These are phyloP conservation scores for Chaetothyriales sp. DNA, from an alignment of 2,329 filamentous ascomycete genomes.

Conservation along the genomic window DNA sequence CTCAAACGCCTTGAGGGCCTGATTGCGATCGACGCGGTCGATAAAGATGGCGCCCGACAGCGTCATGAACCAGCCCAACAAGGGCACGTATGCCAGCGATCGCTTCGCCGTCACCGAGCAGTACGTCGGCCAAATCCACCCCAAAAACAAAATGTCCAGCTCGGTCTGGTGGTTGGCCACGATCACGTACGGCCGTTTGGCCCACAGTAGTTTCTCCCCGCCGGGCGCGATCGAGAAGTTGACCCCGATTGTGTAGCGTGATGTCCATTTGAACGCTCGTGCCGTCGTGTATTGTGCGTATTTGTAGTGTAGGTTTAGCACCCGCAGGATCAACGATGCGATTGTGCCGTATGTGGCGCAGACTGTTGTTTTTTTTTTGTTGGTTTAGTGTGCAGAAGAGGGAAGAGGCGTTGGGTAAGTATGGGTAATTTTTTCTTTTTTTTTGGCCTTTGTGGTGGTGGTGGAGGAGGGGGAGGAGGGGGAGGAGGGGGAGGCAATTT, in stretches of 20 bases:
- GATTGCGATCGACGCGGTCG: conserved; percentile 70
- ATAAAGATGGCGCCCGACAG: conserved; percentile 88
- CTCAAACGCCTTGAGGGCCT: conserved; percentile 71
- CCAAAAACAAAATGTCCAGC: conserved; percentile 84
- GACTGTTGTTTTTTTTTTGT: conserved; percentile 5
- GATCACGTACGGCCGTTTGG: conserved; percentile 68
- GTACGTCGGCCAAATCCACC: conserved; percentile 74
- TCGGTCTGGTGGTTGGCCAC: conserved; percentile 94
- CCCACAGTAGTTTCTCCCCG: conserved; percentile 49
- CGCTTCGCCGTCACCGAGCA: conserved; percentile 89
- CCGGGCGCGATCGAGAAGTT: conserved; percentile 52
- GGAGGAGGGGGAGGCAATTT: too few relatives aligned
- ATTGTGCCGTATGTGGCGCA: conserved; percentile 59
- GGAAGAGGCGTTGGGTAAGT: too few relatives aligned
- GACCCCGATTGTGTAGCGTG: conserved; percentile 61
- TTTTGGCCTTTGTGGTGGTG: too few relatives aligned
- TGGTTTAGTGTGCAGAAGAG: too few relatives aligned
- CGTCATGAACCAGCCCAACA: conserved; percentile 89
- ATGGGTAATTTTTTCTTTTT: too few relatives aligned
- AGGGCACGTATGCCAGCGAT: conserved; percentile 59
- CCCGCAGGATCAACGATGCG: conserved; percentile 54
- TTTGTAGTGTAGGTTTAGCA: conserved; percentile 51
- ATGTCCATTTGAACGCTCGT: conserved; percentile 63
- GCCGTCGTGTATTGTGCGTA: conserved; percentile 75
- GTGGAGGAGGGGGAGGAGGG: too few relatives aligned